Percentiles rank a stretch among this genome's conserved stretches.
Evolutionary conservation across 1,284 basidiomycete genomes (phyloP).

Genomic region (Pseudozyma sp.): DNA sequence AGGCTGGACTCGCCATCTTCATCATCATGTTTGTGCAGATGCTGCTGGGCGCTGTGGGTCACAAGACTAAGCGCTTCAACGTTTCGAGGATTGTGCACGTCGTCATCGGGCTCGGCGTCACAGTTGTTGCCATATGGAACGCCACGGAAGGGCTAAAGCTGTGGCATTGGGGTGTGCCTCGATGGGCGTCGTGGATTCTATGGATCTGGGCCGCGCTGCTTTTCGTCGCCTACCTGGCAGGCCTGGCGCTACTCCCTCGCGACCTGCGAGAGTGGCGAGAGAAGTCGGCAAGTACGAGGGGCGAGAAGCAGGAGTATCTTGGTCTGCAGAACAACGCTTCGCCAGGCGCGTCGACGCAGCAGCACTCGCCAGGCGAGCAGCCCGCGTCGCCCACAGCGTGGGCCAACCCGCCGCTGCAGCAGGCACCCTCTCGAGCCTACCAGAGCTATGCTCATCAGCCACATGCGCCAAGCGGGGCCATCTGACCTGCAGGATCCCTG

Average conservation of each 20-base stretch:
- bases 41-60: conserved; percentile 74
- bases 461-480: conserved; percentile 8
- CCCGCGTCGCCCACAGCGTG: conserved; percentile 14
- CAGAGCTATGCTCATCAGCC: conserved; percentile 21
- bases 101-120: conserved; percentile 43
- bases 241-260: conserved; percentile 43
- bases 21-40: conserved; percentile 76
- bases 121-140: conserved; percentile 47
- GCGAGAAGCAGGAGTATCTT: conserved; percentile 19
- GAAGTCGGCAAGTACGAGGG: background rate
- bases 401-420: conserved; percentile 19
- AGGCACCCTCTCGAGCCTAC: conserved; percentile 13
- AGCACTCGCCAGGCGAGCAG: conserved; percentile 19
- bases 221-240: conserved; percentile 42
- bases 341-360: conserved; percentile 20
- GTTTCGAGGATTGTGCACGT: conserved; percentile 45
- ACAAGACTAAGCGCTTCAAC: conserved; percentile 66
- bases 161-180: conserved; percentile 51
- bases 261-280: conserved; percentile 35
- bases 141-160: conserved; percentile 36
- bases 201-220: conserved; percentile 51
- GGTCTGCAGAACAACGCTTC: conserved; percentile 18
- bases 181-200: conserved; percentile 36
- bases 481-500: conserved; percentile 7
- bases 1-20: conserved; percentile 75